These are phyloP conservation scores for Steccherinum ochraceum DNA, from an alignment of 768 basidiomycete species.

Conservation along the genomic window DNA sequence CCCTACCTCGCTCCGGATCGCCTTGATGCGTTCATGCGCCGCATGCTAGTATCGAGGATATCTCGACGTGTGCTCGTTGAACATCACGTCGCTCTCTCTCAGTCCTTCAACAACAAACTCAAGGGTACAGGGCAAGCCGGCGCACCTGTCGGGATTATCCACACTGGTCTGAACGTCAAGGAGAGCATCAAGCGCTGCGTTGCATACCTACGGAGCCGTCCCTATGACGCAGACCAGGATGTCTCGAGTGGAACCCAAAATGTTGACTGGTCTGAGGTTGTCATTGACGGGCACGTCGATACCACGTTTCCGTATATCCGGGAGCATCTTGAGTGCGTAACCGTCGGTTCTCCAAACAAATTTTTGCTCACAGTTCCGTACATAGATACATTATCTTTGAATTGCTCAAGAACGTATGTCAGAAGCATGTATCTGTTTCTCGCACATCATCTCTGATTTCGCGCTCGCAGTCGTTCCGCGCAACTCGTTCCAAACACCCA, in stretches of 20 bases:
- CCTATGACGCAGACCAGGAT: constrained; percentile 37
- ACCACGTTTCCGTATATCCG: constrained; percentile 77
- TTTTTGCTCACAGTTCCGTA: too few relatives aligned
- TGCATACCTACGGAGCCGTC: constrained; percentile 44
- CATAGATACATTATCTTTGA: constrained; percentile 89
- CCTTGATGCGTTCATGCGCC: constrained; percentile 81
- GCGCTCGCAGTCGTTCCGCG: constrained; percentile 58
- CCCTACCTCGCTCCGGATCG: constrained; percentile 71
- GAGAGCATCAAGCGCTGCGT: constrained; percentile 67
- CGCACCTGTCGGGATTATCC: constrained; percentile 68
- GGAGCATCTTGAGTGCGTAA: constrained; percentile 75
- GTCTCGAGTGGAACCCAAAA: constrained; percentile 17
- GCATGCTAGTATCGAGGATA: constrained; percentile 88
- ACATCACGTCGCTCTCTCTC: constrained; percentile 80
- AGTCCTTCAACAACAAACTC: constrained; percentile 31
- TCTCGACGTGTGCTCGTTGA: constrained; percentile 85
- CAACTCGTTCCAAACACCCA: constrained; percentile 50
- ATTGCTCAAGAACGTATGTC: constrained; percentile 77
- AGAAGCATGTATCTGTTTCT: background rate
- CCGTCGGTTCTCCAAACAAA: background rate
- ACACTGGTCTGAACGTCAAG: constrained; percentile 65
- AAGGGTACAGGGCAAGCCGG: background rate
- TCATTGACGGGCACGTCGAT: constrained; percentile 66
- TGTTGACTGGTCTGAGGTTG: constrained; percentile 52
- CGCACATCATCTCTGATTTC: background rate